phyloP scores from a whole-genome alignment of 2,329 filamentous ascomycete genomes.

The Cercospora sojina region DNA sequence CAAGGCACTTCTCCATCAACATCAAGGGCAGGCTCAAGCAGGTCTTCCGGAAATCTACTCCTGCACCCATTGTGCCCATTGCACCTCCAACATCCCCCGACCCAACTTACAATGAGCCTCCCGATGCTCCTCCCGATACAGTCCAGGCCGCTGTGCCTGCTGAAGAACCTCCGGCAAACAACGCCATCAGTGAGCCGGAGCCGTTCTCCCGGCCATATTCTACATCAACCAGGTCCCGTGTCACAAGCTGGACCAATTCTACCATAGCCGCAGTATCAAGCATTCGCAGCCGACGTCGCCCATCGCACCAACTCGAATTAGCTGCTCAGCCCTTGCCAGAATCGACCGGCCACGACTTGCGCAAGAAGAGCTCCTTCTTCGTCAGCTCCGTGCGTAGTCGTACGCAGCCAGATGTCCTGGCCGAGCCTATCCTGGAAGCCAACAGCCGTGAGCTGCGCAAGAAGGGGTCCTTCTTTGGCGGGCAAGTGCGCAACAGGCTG shows the following conservation, averaged over 20 bases:
- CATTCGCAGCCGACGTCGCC: slow-evolving; percentile 41
- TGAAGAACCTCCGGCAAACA: background rate
- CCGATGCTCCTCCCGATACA: background rate
- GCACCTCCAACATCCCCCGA: background rate
- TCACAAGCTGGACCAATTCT: slow-evolving; percentile 72
- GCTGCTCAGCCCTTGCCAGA: slow-evolving; percentile 12
- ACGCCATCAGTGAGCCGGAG: background rate
- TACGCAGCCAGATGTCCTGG: slow-evolving; percentile 31
- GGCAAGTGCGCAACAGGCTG: slow-evolving; percentile 31
- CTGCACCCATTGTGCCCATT: background rate
- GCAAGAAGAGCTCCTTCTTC: slow-evolving; percentile 36
- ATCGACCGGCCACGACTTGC: slow-evolving; percentile 26
- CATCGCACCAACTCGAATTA: slow-evolving; percentile 6
- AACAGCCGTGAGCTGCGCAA: slow-evolving; percentile 30
- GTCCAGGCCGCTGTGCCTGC: background rate
- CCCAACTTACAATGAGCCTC: background rate
- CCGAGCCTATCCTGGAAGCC: slow-evolving; percentile 25
- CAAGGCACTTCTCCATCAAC: slow-evolving; percentile 61
- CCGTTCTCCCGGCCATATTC: slow-evolving; percentile 5
- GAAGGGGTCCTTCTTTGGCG: slow-evolving; percentile 35
- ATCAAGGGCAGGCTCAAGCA: slow-evolving; percentile 62
- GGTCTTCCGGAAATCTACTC: slow-evolving; percentile 50
- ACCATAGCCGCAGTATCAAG: slow-evolving; percentile 56
- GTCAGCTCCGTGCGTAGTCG: slow-evolving; percentile 31
- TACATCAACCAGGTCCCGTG: slow-evolving; percentile 58